Evolutionary conservation across 768 basidiomycete genomes (phyloP), one percentile per base, ranked within the genome.

Genomic region (Goffeauzyma gilvescens): DNA sequence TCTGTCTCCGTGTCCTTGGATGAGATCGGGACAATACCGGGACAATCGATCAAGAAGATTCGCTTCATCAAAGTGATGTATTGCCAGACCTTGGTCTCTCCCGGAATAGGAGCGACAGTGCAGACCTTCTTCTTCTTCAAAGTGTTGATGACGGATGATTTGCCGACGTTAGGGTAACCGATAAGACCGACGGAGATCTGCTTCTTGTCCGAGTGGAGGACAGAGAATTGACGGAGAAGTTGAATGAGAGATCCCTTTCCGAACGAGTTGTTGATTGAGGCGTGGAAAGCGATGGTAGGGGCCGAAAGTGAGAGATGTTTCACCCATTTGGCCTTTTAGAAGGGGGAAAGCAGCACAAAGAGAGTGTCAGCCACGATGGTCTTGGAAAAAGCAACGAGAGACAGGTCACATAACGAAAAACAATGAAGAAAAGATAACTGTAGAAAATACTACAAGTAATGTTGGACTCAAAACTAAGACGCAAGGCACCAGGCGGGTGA

Each of bases 21-120:
- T 18, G 86, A 89, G 14, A 86, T 79, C 2, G 90, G 90, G 1
- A 95, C 93, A 63, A 96, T 83, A 37, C 93, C 93, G 22, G 93
- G 93, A 61, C 93, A 98, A 66, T 98, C 93, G 67, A 98, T 95
- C 53, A 98, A 79, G 69, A 95, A 98, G 60, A 98, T 98, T 41
- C 82, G 75, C 50, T 80, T 75, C 46, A 89, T 98, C 31, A 98
- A 69, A 22, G 86, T 89, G 68, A 98, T 95, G 65, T 98, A 98
- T 72, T 98, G 90, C 93, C 93, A 98, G 52, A 96, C 89, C 68
- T 96, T 98, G 33, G 93, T 98, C 70, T 98, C 93, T 52, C 93
- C 93, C 2, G 93, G 90, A 9, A 96, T 73, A 6, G 93, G 93
- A 9, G 93, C 93, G 45, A 95, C 89, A 12, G 74, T 75, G 71